These are phyloP conservation scores for Phytophthora pluvialis DNA, from an alignment of 352 stramenopile species.

Conservation along the genomic window DNA sequence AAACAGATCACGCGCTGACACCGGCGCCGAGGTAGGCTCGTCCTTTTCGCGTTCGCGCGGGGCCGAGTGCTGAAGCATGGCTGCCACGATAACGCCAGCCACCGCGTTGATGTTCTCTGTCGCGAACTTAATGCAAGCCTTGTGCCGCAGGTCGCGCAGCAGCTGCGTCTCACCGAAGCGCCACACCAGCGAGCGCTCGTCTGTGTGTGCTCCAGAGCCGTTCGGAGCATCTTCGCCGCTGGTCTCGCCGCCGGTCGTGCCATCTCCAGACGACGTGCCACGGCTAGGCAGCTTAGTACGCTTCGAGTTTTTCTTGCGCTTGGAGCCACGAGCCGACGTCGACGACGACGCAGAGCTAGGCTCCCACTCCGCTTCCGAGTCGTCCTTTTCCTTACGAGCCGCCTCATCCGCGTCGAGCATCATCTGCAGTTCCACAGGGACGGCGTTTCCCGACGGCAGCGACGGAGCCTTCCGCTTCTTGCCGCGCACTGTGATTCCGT, in stretches of 20 bases:
- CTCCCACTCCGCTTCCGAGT: constrained; percentile 72
- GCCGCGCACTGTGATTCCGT: constrained; percentile 78
- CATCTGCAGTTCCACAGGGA: constrained; percentile 87
- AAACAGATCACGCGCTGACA: constrained; percentile 84
- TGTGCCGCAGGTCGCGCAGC: constrained; percentile 81
- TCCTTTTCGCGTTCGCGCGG: constrained; percentile 84
- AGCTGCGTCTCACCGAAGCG: constrained; percentile 80
- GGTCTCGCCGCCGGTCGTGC: constrained; percentile 30
- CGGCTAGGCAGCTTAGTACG: constrained; percentile 80
- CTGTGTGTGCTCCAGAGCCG: constrained; percentile 40
- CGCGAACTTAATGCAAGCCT: constrained; percentile 80
- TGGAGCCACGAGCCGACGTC: constrained; percentile 40
- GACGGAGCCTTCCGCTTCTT: constrained; percentile 64
- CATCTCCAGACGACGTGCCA: constrained; percentile 37
- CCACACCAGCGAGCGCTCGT: constrained; percentile 83
- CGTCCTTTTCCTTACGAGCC: constrained; percentile 46
- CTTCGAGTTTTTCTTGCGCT: constrained; percentile 79
- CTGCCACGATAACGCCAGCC: constrained; percentile 74
- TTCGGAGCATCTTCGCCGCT: constrained; percentile 40
- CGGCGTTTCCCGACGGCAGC: constrained; percentile 40
- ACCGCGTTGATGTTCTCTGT: constrained; percentile 89
- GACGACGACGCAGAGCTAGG: constrained; percentile 39
- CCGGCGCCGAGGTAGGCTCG: constrained; percentile 76
- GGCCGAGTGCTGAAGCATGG: constrained; percentile 84
- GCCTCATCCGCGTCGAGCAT: constrained; percentile 84